phyloP scores from a whole-genome alignment of 148 eudicot genomes.

The Hydrangea macrophylla region DNA sequence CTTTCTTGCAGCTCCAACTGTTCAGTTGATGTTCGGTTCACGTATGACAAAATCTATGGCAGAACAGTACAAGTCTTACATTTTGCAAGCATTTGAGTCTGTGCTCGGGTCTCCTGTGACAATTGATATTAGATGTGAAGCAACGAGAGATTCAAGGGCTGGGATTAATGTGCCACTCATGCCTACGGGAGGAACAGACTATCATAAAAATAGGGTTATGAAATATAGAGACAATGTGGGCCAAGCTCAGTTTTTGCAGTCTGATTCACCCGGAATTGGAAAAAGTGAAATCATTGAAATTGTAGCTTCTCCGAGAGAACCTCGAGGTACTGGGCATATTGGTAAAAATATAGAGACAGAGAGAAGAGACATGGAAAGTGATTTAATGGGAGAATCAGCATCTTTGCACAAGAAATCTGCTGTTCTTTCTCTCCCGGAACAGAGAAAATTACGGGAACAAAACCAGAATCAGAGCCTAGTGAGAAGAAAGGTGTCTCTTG shows the following conservation, averaged over 20 bases:
- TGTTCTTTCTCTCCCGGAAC: slow-evolving; percentile 30
- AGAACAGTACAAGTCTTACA: slow-evolving; percentile 64
- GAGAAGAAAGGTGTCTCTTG: slow-evolving; percentile 84
- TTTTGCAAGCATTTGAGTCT: slow-evolving; percentile 83
- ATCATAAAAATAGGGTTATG: slow-evolving; percentile 21
- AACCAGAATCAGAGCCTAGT: slow-evolving; percentile 69
- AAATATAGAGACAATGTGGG: slow-evolving; percentile 21
- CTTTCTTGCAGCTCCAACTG: slow-evolving; percentile 68
- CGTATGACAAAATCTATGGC: slow-evolving; percentile 66
- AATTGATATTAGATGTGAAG: slow-evolving; percentile 69
- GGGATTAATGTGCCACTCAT: slow-evolving; percentile 33
- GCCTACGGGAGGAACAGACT: slow-evolving; percentile 22
- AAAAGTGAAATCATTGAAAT: slow-evolving; percentile 76
- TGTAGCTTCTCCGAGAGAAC: slow-evolving; percentile 45
- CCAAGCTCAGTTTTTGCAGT: slow-evolving; percentile 9
- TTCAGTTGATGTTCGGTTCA: slow-evolving; percentile 69
- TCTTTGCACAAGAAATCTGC: slow-evolving; percentile 24
- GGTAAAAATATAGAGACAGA: slow-evolving; percentile 20
- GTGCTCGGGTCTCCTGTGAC: slow-evolving; percentile 82
- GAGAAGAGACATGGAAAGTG: slow-evolving; percentile 26
- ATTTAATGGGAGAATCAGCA: slow-evolving; percentile 26
- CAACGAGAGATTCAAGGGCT: slow-evolving; percentile 35
- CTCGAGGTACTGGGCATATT: slow-evolving; percentile 23
- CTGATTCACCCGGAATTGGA: slow-evolving; percentile 23
- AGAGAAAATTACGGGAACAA: slow-evolving; percentile 36